phyloP scores from a whole-genome alignment of 805 yeast species.

The Candida qinlingensis region DNA sequence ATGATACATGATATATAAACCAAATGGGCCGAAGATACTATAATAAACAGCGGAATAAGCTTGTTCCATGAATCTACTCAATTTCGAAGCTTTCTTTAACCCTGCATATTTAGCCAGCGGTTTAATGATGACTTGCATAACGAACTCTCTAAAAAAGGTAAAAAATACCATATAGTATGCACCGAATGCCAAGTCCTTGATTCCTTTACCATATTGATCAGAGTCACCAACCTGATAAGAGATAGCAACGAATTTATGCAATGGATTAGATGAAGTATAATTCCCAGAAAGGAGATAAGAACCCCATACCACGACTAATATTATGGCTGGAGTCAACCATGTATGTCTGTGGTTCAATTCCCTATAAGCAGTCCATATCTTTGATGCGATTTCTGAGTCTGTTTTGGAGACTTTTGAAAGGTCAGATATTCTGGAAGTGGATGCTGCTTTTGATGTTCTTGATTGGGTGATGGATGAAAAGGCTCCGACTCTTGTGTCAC shows the following conservation, averaged over 20 bases:
- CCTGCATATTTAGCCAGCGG: slow-evolving; percentile 63
- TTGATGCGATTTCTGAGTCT: slow-evolving; percentile 50
- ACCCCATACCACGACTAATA: slow-evolving; percentile 36
- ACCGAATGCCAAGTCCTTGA: slow-evolving; percentile 74
- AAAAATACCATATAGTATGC: slow-evolving; percentile 77
- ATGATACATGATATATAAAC: slow-evolving; percentile 79
- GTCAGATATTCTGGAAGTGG: slow-evolving; percentile 30
- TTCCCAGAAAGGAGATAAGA: slow-evolving; percentile 54
- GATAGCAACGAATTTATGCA: slow-evolving; percentile 57
- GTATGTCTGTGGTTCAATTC: slow-evolving; percentile 56
- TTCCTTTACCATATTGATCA: slow-evolving; percentile 82
- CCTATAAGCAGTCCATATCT: slow-evolving; percentile 50
- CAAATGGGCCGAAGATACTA: slow-evolving; percentile 77
- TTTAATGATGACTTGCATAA: slow-evolving; percentile 73
- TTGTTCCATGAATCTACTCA: slow-evolving; percentile 88
- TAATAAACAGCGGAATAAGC: slow-evolving; percentile 79
- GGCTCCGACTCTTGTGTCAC: slow-evolving; percentile 65
- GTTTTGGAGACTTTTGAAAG: slow-evolving; percentile 29
- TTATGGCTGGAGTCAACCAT: slow-evolving; percentile 65
- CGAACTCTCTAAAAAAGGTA: slow-evolving; percentile 85
- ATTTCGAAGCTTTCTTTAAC: slow-evolving; percentile 43
- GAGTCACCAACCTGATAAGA: slow-evolving; percentile 61
- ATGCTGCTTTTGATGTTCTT: slow-evolving; percentile 34
- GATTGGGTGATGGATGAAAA: slow-evolving; percentile 61
- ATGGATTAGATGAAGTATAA: slow-evolving; percentile 50